These are phyloP conservation scores for Colletotrichum lindemuthianum DNA, from an alignment of 2,329 filamentous ascomycete species.

Conservation along the genomic window DNA sequence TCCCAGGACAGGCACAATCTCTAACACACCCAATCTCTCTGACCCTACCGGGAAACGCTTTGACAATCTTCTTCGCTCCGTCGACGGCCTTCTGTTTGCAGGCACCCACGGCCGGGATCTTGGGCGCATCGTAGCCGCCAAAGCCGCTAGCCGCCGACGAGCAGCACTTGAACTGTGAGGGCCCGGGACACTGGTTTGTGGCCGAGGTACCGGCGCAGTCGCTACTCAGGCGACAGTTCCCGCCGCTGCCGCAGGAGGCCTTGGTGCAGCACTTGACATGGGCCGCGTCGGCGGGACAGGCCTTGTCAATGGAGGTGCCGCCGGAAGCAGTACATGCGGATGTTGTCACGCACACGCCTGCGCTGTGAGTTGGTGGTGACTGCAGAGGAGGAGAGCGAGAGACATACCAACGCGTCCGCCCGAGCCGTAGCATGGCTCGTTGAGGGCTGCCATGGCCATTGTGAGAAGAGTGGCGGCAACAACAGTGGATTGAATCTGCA, in stretches of 20 bases:
- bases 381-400: neutral
- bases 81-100: constrained; percentile 49
- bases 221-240: constrained; percentile 51
- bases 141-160: constrained; percentile 43
- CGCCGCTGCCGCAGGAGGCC: constrained; percentile 46
- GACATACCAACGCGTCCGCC: constrained; percentile 35
- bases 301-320: constrained; percentile 49
- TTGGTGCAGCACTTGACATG: constrained; percentile 56
- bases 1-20: constrained; percentile 45
- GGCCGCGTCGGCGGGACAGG: constrained; percentile 49
- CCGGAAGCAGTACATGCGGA: constrained; percentile 48
- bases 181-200: constrained; percentile 50
- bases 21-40: constrained; percentile 48
- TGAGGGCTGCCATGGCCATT: constrained; percentile 40
- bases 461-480: constrained; percentile 19
- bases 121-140: constrained; percentile 47
- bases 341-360: constrained; percentile 52
- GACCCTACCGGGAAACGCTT: constrained; percentile 47
- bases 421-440: constrained; percentile 46
- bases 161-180: constrained; percentile 52
- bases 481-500: constrained; percentile 16
- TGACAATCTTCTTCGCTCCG: constrained; percentile 48
- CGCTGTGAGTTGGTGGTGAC: neutral
- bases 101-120: constrained; percentile 46
- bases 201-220: constrained; percentile 47